Evolutionary conservation across 441 rosid genomes (phyloP).

Genomic region (Oxalis stricta): DNA sequence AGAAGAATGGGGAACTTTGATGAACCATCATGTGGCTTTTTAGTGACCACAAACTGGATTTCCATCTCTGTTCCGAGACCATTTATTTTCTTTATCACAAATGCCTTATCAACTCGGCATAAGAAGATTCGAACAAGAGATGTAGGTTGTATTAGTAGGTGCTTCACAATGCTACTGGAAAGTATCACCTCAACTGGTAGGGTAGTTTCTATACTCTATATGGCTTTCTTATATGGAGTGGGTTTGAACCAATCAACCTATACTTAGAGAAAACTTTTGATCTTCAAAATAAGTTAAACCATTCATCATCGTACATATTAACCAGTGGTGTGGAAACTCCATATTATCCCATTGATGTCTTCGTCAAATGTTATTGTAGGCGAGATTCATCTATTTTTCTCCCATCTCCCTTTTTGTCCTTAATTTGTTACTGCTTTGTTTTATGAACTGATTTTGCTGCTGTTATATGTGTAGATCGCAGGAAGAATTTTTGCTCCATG

Average conservation of each 20-base stretch:
- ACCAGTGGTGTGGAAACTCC: neutral
- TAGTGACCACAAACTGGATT: constrained; percentile 38
- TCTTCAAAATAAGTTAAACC: neutral
- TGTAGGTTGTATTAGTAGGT: constrained; percentile 38
- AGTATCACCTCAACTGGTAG: constrained; percentile 71
- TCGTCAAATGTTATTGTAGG: neutral
- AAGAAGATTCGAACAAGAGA: constrained; percentile 35
- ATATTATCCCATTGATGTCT: neutral
- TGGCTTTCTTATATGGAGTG: neutral
- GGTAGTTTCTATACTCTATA: constrained; percentile 8
- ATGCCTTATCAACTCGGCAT: constrained; percentile 41
- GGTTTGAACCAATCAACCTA: neutral
- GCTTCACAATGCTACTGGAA: constrained; percentile 61
- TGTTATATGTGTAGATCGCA: constrained; percentile 39
- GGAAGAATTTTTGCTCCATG: constrained; percentile 55
- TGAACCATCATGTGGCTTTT: constrained; percentile 25
- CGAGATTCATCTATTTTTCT: neutral
- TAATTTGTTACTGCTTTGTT: neutral
- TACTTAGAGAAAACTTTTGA: neutral
- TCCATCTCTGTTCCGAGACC: constrained; percentile 60
- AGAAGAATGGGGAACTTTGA: constrained; percentile 55
- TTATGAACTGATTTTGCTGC: constrained; percentile 6
- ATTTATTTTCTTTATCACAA: constrained; percentile 53
- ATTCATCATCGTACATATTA: neutral
- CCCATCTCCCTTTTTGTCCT: neutral